phyloP scores from a whole-genome alignment of 2,329 filamentous ascomycete genomes.

The Tolypocladium amazonense region DNA sequence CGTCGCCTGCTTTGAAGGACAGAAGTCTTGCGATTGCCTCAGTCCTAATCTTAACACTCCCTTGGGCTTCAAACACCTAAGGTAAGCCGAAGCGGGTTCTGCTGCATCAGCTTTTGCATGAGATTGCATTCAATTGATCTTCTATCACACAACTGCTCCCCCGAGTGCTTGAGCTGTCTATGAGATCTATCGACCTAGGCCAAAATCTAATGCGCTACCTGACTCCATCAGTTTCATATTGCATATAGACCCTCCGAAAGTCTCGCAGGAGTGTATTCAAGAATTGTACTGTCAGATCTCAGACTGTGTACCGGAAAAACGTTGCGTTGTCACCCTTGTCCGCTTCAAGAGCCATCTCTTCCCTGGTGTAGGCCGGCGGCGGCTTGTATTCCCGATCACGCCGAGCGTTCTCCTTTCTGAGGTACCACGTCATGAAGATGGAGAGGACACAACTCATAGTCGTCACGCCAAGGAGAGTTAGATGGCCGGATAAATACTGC shows the following conservation, averaged over 20 bases:
- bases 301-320: neutral
- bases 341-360: neutral
- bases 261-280: neutral
- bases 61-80: no score
- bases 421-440: neutral
- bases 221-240: no score
- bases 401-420: neutral
- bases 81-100: no score
- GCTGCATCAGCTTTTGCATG: no score
- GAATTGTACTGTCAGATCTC: neutral
- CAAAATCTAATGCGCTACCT: neutral
- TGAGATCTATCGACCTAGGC: neutral
- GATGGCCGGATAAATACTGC: neutral
- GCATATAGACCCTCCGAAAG: neutral
- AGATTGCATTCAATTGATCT: neutral
- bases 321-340: neutral
- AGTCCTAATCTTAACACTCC: no score
- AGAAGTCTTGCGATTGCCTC: no score
- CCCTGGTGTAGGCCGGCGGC: neutral
- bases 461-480: neutral
- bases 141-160: neutral
- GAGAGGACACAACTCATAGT: neutral
- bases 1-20: neutral
- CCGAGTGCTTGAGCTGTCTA: neutral
- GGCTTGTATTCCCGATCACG: neutral